phyloP scores from a whole-genome alignment of 2,329 filamentous ascomycete genomes.

The Fusarium praegraminearum region DNA sequence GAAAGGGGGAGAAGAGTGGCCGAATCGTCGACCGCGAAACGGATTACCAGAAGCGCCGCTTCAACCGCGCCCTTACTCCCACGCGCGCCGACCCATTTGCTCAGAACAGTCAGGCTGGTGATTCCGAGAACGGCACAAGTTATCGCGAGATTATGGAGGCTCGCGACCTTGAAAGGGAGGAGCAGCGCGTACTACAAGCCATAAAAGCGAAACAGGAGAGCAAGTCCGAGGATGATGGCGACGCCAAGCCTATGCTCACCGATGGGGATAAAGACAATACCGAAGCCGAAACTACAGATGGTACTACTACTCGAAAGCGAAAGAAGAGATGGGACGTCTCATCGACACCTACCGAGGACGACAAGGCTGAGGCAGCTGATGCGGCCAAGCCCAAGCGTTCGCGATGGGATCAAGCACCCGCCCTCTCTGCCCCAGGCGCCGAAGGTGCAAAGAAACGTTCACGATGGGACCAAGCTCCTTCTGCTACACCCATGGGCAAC shows the following conservation, averaged over 20 bases:
- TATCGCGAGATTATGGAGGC: constrained; percentile 93
- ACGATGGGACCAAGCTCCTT: constrained; percentile 91
- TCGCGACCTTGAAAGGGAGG: constrained; percentile 91
- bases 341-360: constrained; percentile 66
- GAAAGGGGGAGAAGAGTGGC: constrained; percentile 85
- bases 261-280: constrained; percentile 79
- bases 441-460: constrained; percentile 80
- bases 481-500: constrained; percentile 79
- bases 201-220: constrained; percentile 80
- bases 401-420: constrained; percentile 87
- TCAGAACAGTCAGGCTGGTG: constrained; percentile 76
- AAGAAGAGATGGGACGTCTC: constrained; percentile 96
- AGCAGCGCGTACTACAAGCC: constrained; percentile 83
- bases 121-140: constrained; percentile 77
- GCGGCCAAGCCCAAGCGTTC: constrained; percentile 79
- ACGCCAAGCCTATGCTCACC: constrained; percentile 81
- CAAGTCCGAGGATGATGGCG: constrained; percentile 67
- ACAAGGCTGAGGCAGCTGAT: constrained; percentile 61
- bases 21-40: constrained; percentile 94
- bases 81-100: constrained; percentile 89
- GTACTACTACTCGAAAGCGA: constrained; percentile 77
- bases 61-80: constrained; percentile 87
- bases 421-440: constrained; percentile 63
- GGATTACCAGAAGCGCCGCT: constrained; percentile 96
- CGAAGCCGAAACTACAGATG: constrained; percentile 75